Evolutionary conservation across 139 green algal genomes (phyloP).

Genomic region (Protoeuglena noctilucae): DNA sequence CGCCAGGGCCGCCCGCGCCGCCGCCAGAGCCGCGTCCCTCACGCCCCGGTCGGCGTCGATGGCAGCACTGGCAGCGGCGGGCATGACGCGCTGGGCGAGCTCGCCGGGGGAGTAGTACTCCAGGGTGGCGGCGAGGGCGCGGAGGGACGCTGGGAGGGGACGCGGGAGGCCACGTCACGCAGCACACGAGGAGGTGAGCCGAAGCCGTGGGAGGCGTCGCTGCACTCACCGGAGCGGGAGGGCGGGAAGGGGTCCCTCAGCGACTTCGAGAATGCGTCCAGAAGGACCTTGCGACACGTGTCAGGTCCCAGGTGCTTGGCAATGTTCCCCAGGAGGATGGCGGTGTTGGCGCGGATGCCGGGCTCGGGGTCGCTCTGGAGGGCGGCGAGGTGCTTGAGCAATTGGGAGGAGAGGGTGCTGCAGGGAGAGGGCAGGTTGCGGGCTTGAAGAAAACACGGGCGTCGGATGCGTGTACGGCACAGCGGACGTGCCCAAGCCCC

Average conservation of each 20-base stretch:
- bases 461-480: too few relatives aligned
- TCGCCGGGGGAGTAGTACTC: conserved; percentile 55
- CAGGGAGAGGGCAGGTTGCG: too few relatives aligned
- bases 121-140: conserved; percentile 53
- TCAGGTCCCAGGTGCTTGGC: conserved; percentile 60
- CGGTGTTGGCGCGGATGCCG: conserved; percentile 94
- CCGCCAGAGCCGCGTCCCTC: too few relatives aligned
- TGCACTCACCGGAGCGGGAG: conserved; percentile 49
- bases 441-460: too few relatives aligned
- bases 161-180: conserved; percentile 7
- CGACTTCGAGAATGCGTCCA: conserved; percentile 87
- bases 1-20: too few relatives aligned
- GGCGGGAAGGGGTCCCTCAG: conserved; percentile 76
- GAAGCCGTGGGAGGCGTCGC: neutral
- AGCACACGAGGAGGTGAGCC: neutral
- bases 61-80: conserved; percentile 41
- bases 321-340: conserved; percentile 89
- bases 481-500: too few relatives aligned
- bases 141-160: conserved; percentile 18
- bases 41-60: too few relatives aligned
- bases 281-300: conserved; percentile 63
- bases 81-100: conserved; percentile 56
- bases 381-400: conserved; percentile 91
- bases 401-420: conserved; percentile 54
- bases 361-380: conserved; percentile 91